Base-by-base conservation (phyloP, 2,329 filamentous ascomycete genomes). In the Ilyonectria destructans region DNA sequence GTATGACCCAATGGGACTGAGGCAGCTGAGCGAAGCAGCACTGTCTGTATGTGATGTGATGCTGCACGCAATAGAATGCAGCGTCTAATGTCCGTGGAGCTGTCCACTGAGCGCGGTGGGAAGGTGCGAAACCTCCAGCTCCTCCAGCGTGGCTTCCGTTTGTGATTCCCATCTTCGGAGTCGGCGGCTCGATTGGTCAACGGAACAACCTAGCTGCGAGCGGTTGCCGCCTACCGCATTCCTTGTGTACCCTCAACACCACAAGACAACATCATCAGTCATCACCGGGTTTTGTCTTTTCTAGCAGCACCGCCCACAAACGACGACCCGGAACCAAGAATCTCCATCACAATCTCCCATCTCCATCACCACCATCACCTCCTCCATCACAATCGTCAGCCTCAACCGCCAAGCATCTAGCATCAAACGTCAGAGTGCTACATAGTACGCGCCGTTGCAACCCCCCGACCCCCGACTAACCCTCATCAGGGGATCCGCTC, bases 401-500 rank as follows among this genome's bases (percentile, higher is more conserved):
- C n/a, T 43, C 60, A n/a, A 43, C 15, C 26, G 48, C 29, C 51
- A 58, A 55, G n/a, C 15, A 17, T 7, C 40, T 6, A 43, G 40
- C 40, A 43, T 43, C 40, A 43, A 43, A 43, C 40, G 40, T 43
- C 40, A 43, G 40, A 43, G 40, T 46, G 45, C 45, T 46, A 8
- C 45, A 23, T 46, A 46, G 45, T 46, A 21, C 45, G 19, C 19
- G 45, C 45, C 45, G 26, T 15, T 8, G 17, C 26, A n/a, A n/a
- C 49, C 9, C 26, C 31, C 29, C 10, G 29, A n/a, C 48, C 15
- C 29, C 29, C 31, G n/a, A 33, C 51, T 35, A 54, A 35, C 58
- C 40, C 58, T 55, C 63, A 37, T 61, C 58, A 58, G 46, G 40
- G 40, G 43, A 45, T 66, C 52, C 63, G 63, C 58, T 66, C 63